Percentiles rank a stretch among this genome's conserved stretches.
Evolutionary conservation across 129 eudicot species (phyloP).

Genomic region (Oenanthe sinensis): DNA sequence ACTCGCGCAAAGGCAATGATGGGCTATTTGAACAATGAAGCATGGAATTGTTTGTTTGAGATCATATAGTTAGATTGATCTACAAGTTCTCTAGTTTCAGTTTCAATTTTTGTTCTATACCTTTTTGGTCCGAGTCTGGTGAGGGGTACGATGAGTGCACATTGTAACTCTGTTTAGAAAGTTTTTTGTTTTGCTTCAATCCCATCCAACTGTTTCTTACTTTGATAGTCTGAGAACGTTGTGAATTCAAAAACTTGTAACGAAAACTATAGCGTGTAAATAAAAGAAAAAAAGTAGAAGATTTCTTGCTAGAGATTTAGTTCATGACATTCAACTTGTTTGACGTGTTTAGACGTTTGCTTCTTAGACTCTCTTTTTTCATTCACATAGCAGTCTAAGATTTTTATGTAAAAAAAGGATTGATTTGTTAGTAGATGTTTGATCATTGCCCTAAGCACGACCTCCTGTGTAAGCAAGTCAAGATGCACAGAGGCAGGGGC

Average conservation of each 20-base stretch:
- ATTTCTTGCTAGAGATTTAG: background rate
- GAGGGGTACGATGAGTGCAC: slow-evolving; percentile 16
- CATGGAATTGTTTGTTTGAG: background rate
- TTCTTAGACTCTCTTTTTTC: no score
- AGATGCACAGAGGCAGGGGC: no score
- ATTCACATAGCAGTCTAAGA: no score
- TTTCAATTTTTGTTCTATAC: background rate
- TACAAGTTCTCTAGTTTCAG: background rate
- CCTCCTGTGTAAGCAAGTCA: no score
- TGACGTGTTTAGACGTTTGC: background rate
- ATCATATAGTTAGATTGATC: background rate
- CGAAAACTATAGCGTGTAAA: background rate
- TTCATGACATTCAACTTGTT: background rate
- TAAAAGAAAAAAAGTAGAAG: background rate
- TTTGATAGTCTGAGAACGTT: slow-evolving; percentile 9
- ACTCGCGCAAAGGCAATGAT: background rate
- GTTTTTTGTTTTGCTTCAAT: background rate
- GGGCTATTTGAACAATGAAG: background rate
- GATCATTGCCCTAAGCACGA: no score
- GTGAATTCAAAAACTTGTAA: slow-evolving; percentile 21
- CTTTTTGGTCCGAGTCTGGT: slow-evolving; percentile 11
- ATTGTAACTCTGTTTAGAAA: slow-evolving; percentile 2
- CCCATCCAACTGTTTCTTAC: background rate
- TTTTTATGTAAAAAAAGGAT: no score
- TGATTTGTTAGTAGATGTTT: no score